A percentile compares a stretch with the other conserved stretches of the same genome.
Conservation (phyloP, 495 filamentous ascomycete species). For the Podospora conica region DNA sequence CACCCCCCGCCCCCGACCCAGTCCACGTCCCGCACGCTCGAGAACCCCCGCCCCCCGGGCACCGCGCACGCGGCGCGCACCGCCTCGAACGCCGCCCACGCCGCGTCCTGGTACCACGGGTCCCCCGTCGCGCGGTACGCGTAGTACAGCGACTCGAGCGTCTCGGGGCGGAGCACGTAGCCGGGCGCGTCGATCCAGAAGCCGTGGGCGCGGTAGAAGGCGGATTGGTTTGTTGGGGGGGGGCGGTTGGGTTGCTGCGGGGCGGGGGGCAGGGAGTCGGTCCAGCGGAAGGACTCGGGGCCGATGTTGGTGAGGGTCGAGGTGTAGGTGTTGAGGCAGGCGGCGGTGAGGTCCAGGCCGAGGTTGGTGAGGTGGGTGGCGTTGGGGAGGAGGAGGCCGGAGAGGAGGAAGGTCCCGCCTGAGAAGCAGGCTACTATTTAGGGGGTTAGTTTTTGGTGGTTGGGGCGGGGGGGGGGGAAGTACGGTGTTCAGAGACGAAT, state of each 20-base stretch:
- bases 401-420: slow-evolving; percentile 81
- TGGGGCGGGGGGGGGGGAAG: slow-evolving; percentile 11
- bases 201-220: slow-evolving; percentile 58
- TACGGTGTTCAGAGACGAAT: slow-evolving; percentile 54
- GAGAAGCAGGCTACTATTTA: slow-evolving; percentile 66
- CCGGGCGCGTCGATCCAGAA: slow-evolving; percentile 61
- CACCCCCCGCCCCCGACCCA: slow-evolving; percentile 51
- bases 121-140: slow-evolving; percentile 74
- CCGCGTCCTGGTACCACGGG: slow-evolving; percentile 69
- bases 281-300: slow-evolving; percentile 73
- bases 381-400: slow-evolving; percentile 61
- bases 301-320: slow-evolving; percentile 66
- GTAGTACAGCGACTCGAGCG: slow-evolving; percentile 85
- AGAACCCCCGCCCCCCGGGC: slow-evolving; percentile 51
- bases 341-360: slow-evolving; percentile 65
- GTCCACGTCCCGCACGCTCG: slow-evolving; percentile 62
- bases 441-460: neutral
- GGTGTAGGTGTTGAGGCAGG: slow-evolving; percentile 70
- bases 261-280: slow-evolving; percentile 37
- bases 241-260: slow-evolving; percentile 36
- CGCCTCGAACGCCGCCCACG: slow-evolving; percentile 71
- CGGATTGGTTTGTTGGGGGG: slow-evolving; percentile 42
- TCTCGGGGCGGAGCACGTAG: slow-evolving; percentile 78
- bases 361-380: slow-evolving; percentile 60
- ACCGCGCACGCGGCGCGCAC: slow-evolving; percentile 62